Base-by-base conservation (phyloP, 352 stramenopile genomes). In the Globisporangium sylvaticum region DNA sequence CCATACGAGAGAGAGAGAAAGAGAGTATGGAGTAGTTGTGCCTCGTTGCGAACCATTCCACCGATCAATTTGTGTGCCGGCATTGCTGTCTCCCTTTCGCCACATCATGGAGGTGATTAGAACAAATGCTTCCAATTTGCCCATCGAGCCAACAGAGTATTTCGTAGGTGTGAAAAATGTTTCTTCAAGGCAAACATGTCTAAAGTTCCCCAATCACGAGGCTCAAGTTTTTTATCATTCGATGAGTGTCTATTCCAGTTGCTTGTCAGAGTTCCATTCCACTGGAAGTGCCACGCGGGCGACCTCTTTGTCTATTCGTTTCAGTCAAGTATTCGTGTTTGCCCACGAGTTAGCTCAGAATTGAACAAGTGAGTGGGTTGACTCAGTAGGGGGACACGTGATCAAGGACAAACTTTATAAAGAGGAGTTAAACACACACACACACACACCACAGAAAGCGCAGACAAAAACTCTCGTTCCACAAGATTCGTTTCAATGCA, bases 401-500 rank as follows among this genome's bases (percentile, higher is more conserved):
- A 61, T 61, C 10, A 29, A 31, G 31, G 20, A 27, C 25, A 18
- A 15, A 8, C 32, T 61, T 48, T 48, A 61, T 61, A 15, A 61
- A 46, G 29, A 46, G 31, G 42, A 18, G 55, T 61, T 46, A 46
- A 44, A 42, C 54, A 44, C 29, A 12, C 7, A 14, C 55, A 61
- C 31, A 27, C 31, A 29, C 1, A 60, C 27, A 59, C 15, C 39
- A 5, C 39, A 48, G 15, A 48, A 15, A 48, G 9, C 48, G 8
- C 48, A 18, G n/a, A 55, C 48, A 54, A 54, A 54, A 27, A 6
- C 20, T 15, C 46, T 55, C 48, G n/a, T 1, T 6, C 48, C 48
- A 55, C 48, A 55, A 61, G 14, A 22, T 27, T 61, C 29, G 20
- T 61, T 48, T 18, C 55, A 42, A 56, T 46, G 58, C 58, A 64